These are phyloP conservation scores for Paraurostyla sp. DNA, from an alignment of 73 alveolate species.

Conservation along the genomic window DNA sequence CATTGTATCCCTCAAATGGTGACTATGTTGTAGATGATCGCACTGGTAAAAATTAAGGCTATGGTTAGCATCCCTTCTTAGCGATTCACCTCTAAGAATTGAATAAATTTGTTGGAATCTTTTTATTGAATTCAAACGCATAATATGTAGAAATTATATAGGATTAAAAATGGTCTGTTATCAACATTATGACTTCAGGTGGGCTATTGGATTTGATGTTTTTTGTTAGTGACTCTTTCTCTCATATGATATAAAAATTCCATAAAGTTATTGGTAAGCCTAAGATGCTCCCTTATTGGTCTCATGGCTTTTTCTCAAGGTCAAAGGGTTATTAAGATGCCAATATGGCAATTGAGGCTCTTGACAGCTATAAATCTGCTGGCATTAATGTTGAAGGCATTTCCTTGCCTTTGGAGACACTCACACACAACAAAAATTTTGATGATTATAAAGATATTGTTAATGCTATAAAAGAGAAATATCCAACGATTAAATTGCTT, in stretches of 20 bases:
- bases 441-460: not conserved
- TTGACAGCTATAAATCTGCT: not conserved
- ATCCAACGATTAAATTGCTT: not conserved
- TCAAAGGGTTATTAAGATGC: not conserved
- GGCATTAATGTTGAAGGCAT: not conserved
- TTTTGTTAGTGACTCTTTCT: slow-evolving; percentile 57
- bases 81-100: not conserved
- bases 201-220: slow-evolving; percentile 75
- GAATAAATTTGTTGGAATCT: slow-evolving; percentile 8
- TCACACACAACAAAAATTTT: not conserved
- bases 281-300: slow-evolving; percentile 77
- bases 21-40: not conserved
- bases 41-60: not conserved
- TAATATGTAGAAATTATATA: not conserved
- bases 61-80: slow-evolving; percentile 29
- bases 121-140: not conserved
- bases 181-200: slow-evolving; percentile 59
- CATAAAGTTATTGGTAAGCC: slow-evolving; percentile 80
- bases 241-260: slow-evolving; percentile 58
- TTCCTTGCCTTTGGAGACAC: not conserved
- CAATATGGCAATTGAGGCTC: not conserved
- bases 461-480: not conserved
- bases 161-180: not conserved
- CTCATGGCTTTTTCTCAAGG: slow-evolving; percentile 75
- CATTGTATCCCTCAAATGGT: not conserved